These are phyloP conservation scores for Thalassiosira profunda DNA, from an alignment of 108 stramenopile genomes.

Conservation along the genomic window DNA sequence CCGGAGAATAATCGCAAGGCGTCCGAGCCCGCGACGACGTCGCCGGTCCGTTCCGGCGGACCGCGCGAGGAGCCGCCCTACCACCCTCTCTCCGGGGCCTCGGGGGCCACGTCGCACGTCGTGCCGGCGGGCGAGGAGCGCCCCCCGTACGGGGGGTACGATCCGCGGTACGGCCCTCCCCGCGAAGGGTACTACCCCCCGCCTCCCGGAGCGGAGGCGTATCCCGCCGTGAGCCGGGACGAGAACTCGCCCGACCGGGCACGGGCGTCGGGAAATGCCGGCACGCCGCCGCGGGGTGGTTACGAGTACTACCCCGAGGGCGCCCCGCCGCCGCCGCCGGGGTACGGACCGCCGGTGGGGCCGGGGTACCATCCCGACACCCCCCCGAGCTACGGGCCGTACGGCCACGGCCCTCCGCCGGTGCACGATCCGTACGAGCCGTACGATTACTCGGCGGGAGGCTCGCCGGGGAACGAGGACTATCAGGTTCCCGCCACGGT, in stretches of 20 bases:
- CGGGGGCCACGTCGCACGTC: neutral
- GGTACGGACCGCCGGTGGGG: neutral
- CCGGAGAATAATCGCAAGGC: no score
- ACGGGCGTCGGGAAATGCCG: neutral
- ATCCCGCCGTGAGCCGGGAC: neutral
- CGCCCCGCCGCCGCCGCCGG: neutral
- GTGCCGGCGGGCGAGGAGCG: slow-evolving; percentile 1
- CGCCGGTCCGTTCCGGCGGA: neutral
- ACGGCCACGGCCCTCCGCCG: neutral
- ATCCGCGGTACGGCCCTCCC: neutral
- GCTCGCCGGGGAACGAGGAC: neutral
- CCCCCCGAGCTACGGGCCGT: no score
- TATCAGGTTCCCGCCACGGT: slow-evolving; percentile 7
- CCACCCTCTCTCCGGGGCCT: slow-evolving; percentile 2
- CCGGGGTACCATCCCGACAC: neutral
- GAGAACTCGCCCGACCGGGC: slow-evolving; percentile 2
- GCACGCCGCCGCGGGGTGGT: no score
- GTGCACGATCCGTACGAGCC: slow-evolving; percentile 8
- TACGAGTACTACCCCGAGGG: no score
- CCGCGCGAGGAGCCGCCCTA: no score
- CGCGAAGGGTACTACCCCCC: slow-evolving; percentile 1
- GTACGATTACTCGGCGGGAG: slow-evolving; percentile 1
- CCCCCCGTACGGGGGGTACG: neutral
- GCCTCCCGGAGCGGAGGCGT: neutral
- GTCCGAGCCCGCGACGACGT: neutral